phyloP scores from a whole-genome alignment of 2,329 filamentous ascomycete species.

The Magnaporthiopsis rhizophila region DNA sequence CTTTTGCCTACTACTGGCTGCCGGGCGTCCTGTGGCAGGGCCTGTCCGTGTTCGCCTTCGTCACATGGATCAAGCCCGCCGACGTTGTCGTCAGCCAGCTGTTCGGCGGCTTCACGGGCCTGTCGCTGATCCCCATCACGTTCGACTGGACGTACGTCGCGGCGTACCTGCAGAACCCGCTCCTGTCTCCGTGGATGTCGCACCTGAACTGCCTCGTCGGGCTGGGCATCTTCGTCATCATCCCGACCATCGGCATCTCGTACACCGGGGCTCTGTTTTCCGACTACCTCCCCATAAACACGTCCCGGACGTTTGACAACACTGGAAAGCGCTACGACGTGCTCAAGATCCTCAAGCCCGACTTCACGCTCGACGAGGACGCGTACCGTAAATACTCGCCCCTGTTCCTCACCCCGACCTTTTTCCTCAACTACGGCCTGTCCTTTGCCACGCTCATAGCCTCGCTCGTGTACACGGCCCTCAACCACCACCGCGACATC shows the following conservation, averaged over 20 bases:
- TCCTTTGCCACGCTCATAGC: conserved; percentile 65
- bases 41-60: conserved; percentile 38
- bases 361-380: conserved; percentile 53
- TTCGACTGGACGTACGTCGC: conserved; percentile 55
- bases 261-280: conserved; percentile 59
- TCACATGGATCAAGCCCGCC: conserved; percentile 39
- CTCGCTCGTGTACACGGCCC: conserved; percentile 57
- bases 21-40: conserved; percentile 41
- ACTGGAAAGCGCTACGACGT: conserved; percentile 58
- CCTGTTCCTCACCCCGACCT: conserved; percentile 63
- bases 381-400: conserved; percentile 62
- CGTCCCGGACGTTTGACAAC: conserved; percentile 65
- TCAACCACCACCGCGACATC: conserved; percentile 61
- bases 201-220: conserved; percentile 67
- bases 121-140: conserved; percentile 34
- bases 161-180: conserved; percentile 58
- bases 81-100: conserved; percentile 39
- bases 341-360: conserved; percentile 49
- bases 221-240: conserved; percentile 55
- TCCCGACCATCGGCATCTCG: conserved; percentile 52
- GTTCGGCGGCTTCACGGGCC: conserved; percentile 37
- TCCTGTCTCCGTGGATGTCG: conserved; percentile 65
- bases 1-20: conserved; percentile 46
- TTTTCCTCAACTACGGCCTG: conserved; percentile 60
- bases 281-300: conserved; percentile 59